phyloP scores from a whole-genome alignment of 208 protist species.

The Phytomonas sp. region DNA sequence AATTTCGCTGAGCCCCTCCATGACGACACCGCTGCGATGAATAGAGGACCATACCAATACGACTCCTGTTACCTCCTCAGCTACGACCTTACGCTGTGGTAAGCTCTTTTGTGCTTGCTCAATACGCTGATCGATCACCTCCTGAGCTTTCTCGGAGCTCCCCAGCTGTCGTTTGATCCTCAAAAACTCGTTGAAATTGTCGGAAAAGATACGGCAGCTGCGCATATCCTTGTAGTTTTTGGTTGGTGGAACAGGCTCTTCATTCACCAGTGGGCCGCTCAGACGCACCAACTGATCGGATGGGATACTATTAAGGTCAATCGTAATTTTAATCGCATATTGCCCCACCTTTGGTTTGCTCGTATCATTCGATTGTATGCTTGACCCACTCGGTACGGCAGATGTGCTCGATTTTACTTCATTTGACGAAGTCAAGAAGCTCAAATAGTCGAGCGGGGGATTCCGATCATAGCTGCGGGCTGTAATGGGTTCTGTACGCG shows the following conservation, averaged over 20 bases:
- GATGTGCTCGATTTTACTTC: background rate
- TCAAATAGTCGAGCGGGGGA: conserved; percentile 59
- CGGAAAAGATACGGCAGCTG: conserved; percentile 54
- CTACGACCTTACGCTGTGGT: conserved; percentile 29
- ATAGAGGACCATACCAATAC: conserved; percentile 68
- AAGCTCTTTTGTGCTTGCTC: conserved; percentile 17
- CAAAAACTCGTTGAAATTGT: conserved; percentile 51
- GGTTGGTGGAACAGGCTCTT: conserved; percentile 41
- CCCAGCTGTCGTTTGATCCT: conserved; percentile 37
- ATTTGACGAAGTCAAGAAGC: conserved; percentile 11
- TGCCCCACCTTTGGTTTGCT: background rate
- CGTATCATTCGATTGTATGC: background rate
- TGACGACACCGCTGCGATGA: conserved; percentile 68
- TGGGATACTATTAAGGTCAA: conserved; percentile 52
- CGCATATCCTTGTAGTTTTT: conserved; percentile 76
- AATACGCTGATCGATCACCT: conserved; percentile 23
- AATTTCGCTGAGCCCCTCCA: conserved; percentile 23
- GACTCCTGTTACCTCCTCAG: conserved; percentile 21
- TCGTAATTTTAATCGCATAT: conserved; percentile 58
- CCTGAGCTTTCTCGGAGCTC: conserved; percentile 34
- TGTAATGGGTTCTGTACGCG: conserved; percentile 45
- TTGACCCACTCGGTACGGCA: background rate
- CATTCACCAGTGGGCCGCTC: conserved; percentile 40
- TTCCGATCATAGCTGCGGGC: conserved; percentile 44
- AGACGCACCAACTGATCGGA: conserved; percentile 37